Percentiles rank a stretch among this genome's conserved stretches.
These are phyloP conservation scores for Yamadazyma friedrichii DNA, from an alignment of 1,139 yeast species.

Conservation along the genomic window DNA sequence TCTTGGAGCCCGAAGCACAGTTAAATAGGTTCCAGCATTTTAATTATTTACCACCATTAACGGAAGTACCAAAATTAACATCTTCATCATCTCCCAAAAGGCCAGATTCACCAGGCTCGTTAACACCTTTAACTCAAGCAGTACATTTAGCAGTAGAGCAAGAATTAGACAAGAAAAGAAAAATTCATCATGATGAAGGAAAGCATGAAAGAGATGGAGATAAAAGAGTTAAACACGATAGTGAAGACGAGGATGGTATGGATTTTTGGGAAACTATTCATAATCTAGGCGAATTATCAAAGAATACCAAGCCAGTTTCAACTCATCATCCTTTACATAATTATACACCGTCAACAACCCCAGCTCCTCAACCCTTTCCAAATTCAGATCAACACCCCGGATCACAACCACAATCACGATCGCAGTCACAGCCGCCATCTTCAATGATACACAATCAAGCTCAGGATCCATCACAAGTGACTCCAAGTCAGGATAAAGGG, in stretches of 20 bases:
- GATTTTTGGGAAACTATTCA: conserved; percentile 76
- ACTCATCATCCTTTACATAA: conserved; percentile 51
- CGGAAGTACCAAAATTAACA: conserved; percentile 67
- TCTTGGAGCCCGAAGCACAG: conserved; percentile 56
- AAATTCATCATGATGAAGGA: conserved; percentile 10
- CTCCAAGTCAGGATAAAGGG: conserved; percentile 1
- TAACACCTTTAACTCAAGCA: conserved; percentile 45
- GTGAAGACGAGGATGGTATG: conserved; percentile 41
- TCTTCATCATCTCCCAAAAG: conserved; percentile 46
- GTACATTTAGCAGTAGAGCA: conserved; percentile 43
- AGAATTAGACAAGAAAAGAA: conserved; percentile 21
- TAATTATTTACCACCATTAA: conserved; percentile 68
- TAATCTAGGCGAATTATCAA: conserved; percentile 33
- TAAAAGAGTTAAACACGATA: conserved; percentile 14
- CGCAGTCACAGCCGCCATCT: not conserved
- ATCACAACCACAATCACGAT: not conserved
- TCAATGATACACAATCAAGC: not conserved
- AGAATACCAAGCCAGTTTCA: conserved; percentile 33
- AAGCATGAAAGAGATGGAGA: conserved; percentile 8
- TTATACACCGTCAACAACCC: conserved; percentile 19
- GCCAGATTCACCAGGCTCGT: conserved; percentile 13
- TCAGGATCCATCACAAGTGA: not conserved
- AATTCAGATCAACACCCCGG: conserved; percentile 6
- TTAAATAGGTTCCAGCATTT: conserved; percentile 65
- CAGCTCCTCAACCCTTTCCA: conserved; percentile 16